Percentiles rank a stretch among this genome's conserved stretches.
These are phyloP conservation scores for Fusarium verticillioides DNA, from an alignment of 2,329 filamentous ascomycete genomes.

Conservation along the genomic window DNA sequence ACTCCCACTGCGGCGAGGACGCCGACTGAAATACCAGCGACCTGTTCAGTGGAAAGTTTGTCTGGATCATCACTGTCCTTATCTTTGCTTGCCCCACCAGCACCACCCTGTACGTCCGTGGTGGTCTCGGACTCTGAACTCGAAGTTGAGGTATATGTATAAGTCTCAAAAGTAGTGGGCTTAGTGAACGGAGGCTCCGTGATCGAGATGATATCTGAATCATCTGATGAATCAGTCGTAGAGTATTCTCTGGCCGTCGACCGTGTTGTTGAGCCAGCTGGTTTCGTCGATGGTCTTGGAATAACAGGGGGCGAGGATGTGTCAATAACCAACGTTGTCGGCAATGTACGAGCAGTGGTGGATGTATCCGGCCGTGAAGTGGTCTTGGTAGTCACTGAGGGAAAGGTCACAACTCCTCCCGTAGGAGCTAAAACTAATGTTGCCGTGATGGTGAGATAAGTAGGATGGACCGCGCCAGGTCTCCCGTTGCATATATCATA, in stretches of 20 bases:
- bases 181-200: conserved; percentile 23
- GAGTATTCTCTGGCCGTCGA: conserved; percentile 7
- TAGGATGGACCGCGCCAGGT: conserved; percentile 63
- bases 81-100: conserved; percentile 21
- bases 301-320: conserved; percentile 39
- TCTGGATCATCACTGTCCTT: conserved; percentile 19
- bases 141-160: conserved; percentile 11
- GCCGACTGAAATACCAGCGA: conserved; percentile 69
- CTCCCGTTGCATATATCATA: conserved; percentile 68
- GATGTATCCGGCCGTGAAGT: conserved; percentile 14
- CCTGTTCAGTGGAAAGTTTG: conserved; percentile 55
- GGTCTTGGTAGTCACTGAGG: conserved; percentile 33
- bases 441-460: conserved; percentile 67
- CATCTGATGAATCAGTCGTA: background rate
- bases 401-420: conserved; percentile 47
- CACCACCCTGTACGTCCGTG: conserved; percentile 29
- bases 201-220: conserved; percentile 16
- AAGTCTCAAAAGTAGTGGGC: conserved; percentile 13
- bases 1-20: conserved; percentile 61
- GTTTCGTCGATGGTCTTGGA: conserved; percentile 20
- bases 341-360: conserved; percentile 34
- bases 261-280: background rate
- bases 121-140: conserved; percentile 26
- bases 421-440: conserved; percentile 58
- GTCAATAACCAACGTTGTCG: conserved; percentile 46